These are phyloP conservation scores for Podaxis sp. DNA, from an alignment of 768 basidiomycete species.

Conservation along the genomic window DNA sequence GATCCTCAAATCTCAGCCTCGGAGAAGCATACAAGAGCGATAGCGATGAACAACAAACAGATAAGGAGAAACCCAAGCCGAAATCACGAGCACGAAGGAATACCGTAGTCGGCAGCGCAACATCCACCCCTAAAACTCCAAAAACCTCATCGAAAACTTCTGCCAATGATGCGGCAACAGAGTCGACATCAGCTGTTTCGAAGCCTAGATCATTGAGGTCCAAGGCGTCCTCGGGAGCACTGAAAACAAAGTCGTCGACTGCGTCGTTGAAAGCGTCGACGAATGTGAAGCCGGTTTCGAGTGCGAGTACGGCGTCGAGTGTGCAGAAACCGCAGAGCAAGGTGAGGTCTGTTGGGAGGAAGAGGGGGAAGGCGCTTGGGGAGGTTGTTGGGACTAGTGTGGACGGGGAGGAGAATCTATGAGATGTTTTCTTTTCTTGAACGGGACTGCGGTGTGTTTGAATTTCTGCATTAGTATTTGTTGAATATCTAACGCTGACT, in stretches of 20 bases:
- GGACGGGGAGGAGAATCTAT: conserved; percentile 8
- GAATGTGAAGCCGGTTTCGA: background rate
- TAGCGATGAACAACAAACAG: background rate
- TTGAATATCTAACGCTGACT: background rate
- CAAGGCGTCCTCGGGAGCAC: conserved; percentile 3
- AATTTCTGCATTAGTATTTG: background rate
- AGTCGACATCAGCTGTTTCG: background rate
- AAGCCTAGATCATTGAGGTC: conserved; percentile 5
- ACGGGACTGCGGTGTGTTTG: background rate
- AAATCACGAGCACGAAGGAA: conserved; percentile 12
- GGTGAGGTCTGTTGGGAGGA: conserved; percentile 1
- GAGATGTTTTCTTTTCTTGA: background rate
- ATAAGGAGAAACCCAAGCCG: conserved; percentile 8
- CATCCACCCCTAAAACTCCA: conserved; percentile 6
- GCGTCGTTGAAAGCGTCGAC: conserved; percentile 2
- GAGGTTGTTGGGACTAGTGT: conserved; percentile 19
- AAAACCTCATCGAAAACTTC: background rate
- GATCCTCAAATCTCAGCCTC: background rate
- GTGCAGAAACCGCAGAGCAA: background rate
- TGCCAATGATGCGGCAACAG: background rate
- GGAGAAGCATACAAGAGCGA: background rate
- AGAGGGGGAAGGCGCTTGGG: conserved; percentile 7
- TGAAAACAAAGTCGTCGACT: conserved; percentile 11
- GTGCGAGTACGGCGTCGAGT: background rate
- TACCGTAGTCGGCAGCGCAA: background rate